Conservation (phyloP, 1,284 basidiomycete genomes). For the Cystobasidium sp. region DNA sequence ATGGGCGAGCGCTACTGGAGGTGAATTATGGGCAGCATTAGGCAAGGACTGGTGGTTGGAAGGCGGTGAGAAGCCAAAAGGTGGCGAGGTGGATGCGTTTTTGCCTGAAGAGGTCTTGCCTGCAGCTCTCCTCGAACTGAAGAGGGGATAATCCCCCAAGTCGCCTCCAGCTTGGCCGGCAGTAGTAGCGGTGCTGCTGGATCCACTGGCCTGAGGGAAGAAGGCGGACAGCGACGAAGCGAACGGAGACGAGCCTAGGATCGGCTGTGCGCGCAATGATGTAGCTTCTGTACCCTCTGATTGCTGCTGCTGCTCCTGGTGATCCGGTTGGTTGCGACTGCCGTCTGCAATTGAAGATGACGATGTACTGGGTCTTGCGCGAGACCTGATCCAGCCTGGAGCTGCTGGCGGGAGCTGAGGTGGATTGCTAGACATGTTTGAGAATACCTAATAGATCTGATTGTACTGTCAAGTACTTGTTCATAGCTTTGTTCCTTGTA, state of each 20-base stretch:
- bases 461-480: background rate
- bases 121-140: conserved; percentile 16
- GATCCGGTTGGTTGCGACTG: background rate
- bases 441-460: background rate
- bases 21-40: background rate
- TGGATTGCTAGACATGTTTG: background rate
- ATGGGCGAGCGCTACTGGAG: background rate
- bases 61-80: conserved; percentile 12
- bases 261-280: background rate
- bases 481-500: background rate
- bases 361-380: background rate
- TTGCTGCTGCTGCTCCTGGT: background rate
- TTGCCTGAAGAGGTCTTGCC: background rate
- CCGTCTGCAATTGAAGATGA: background rate
- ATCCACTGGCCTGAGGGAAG: conserved; percentile 12
- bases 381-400: conserved; percentile 10
- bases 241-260: background rate
- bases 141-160: conserved; percentile 26
- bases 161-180: background rate
- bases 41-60: conserved; percentile 2
- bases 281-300: background rate
- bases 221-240: conserved; percentile 39
- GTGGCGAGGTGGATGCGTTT: background rate
- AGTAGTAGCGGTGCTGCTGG: background rate
- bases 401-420: background rate